Conservation (phyloP, 352 stramenopile genomes). For the Phytophthora idaei region DNA sequence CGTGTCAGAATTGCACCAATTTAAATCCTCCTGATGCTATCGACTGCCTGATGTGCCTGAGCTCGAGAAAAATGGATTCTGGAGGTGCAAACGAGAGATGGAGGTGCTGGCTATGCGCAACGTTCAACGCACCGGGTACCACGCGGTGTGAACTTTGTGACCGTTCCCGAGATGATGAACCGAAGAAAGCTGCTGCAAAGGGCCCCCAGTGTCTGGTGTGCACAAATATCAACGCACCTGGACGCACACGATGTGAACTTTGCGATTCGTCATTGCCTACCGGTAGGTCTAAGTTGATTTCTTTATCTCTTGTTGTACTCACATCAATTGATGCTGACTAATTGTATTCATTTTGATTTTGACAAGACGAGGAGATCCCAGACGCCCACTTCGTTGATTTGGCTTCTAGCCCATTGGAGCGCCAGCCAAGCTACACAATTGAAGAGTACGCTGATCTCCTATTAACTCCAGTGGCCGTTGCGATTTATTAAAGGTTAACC, state of each 20-base stretch:
- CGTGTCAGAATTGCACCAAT: conserved; percentile 37
- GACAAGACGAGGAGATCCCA: conserved; percentile 15
- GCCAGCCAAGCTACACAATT: conserved; percentile 15
- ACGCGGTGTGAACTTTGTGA: conserved; percentile 37
- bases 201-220: conserved; percentile 53
- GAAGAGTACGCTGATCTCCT: conserved; percentile 17
- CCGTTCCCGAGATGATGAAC: conserved; percentile 9
- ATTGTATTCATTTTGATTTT: conserved; percentile 2
- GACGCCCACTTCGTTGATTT: conserved; percentile 43
- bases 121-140: conserved; percentile 17
- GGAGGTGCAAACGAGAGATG: conserved; percentile 12
- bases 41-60: conserved; percentile 32
- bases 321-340: neutral
- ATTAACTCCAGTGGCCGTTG: too few species aligned
- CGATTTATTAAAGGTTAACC: conserved; percentile 4
- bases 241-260: conserved; percentile 49
- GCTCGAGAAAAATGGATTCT: conserved; percentile 3
- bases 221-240: conserved; percentile 56
- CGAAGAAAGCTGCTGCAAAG: conserved; percentile 12
- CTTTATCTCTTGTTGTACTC: neutral
- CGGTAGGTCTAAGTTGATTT: conserved; percentile 18
- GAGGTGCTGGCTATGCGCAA: conserved; percentile 33
- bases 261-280: conserved; percentile 45
- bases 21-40: conserved; percentile 25
- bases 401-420: conserved; percentile 30